Base-by-base conservation (phyloP, 202 grass and related monocot species). In the Carex arenaria region DNA sequence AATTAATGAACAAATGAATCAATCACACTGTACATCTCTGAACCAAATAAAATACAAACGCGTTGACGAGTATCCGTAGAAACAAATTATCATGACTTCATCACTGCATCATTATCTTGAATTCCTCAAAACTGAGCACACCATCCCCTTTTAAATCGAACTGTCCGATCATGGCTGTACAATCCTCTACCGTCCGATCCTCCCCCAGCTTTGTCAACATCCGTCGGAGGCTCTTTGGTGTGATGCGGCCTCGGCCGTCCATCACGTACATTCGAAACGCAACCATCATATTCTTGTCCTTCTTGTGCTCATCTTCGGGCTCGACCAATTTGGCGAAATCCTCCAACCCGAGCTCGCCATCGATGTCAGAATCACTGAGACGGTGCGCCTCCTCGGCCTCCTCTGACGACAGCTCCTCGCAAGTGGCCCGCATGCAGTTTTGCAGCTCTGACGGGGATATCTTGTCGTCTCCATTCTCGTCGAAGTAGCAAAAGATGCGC, bases 141-240 rank as follows among this genome's bases (percentile, higher is more conserved):
- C 93, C 90, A 18, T 92, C 93, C 9, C 90, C 88, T 47, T 95
- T 43, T 61, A 90, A 61, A n/a, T 92, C 93, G 7, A 92, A 95
- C 67, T 67, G 87, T 79, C 84, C 36, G 79, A 94, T 94, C 92
- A 94, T 94, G 42, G 74, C 72, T 32, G 17, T 64, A 86, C 93
- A 94, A 31, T 94, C 88, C 38, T 85, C 83, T 5, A 85, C 72
- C 23, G 71, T 76, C 2, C 56, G 70, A 53, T 73, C 34, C 54
- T 85, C 70, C 0, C 83, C 83, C 0, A 85, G 83, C 55, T 20
- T 18, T n/a, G 19, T 64, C 19, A 85, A 57, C 83, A 77, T 77
- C 13, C 28, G 70, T 18, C 56, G 67, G 56, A 85, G 83, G 36
- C 83, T 85, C 40, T 77, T 76, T 0, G 83, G 68, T 2, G 83